phyloP scores from a whole-genome alignment of 1,284 basidiomycete genomes.

The Papiliotrema laurentii region DNA sequence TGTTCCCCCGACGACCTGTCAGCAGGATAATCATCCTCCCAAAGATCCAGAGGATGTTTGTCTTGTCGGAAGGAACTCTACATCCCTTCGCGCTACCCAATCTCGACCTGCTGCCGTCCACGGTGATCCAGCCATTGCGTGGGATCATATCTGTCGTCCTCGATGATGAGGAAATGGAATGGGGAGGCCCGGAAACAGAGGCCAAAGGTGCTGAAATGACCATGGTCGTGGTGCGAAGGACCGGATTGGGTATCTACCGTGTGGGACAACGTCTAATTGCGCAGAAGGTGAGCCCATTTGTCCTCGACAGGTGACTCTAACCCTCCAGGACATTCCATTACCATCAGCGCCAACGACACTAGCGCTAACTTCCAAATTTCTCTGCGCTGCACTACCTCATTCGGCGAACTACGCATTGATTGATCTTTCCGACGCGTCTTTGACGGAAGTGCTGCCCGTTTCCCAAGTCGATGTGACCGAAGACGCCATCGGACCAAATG shows the following conservation, averaged over 20 bases:
- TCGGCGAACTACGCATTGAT: conserved; percentile 65
- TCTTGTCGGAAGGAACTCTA: conserved; percentile 71
- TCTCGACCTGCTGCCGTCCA: conserved; percentile 62
- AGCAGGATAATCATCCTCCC: conserved; percentile 73
- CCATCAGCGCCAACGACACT: conserved; percentile 61
- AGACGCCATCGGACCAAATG: conserved; percentile 52
- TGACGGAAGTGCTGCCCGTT: conserved; percentile 69
- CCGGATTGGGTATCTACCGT: conserved; percentile 62
- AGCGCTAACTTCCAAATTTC: conserved; percentile 59
- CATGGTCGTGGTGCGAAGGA: conserved; percentile 71
- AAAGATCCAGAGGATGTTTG: conserved; percentile 63
- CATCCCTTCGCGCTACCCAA: conserved; percentile 74
- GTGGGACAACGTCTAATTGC: conserved; percentile 59
- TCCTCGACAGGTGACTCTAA: background rate
- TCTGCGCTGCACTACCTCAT: conserved; percentile 67
- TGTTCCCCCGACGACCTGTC: conserved; percentile 53
- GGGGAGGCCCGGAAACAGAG: conserved; percentile 55
- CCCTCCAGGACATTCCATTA: conserved; percentile 69
- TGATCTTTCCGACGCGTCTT: conserved; percentile 62
- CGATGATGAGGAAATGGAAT: conserved; percentile 64
- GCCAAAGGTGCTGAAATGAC: conserved; percentile 59
- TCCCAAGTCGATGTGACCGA: conserved; percentile 57
- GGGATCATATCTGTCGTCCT: conserved; percentile 72
- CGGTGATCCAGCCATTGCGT: conserved; percentile 65
- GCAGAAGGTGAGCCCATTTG: conserved; percentile 54